Percentiles rank a stretch among this genome's conserved stretches.
These are phyloP conservation scores for Penicillium atrosanguineum DNA, from an alignment of 495 filamentous ascomycete genomes.

Conservation along the genomic window DNA sequence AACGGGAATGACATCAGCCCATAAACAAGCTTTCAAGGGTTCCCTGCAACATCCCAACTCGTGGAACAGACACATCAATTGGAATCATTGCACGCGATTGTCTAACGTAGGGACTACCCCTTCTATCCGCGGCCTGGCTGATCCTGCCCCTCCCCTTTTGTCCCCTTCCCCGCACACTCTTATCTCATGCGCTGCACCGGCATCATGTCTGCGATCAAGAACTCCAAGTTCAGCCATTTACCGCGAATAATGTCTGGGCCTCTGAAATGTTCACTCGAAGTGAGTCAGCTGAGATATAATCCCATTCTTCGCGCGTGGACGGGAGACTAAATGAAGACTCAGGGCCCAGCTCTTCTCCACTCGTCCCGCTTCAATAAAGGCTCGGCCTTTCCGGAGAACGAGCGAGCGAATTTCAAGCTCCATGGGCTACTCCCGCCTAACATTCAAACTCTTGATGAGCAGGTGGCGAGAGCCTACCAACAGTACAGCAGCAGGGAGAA, in stretches of 20 bases:
- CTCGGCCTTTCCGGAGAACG: slow-evolving; percentile 67
- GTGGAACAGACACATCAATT: neutral
- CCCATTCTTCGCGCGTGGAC: neutral
- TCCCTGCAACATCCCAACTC: neutral
- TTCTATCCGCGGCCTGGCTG: neutral
- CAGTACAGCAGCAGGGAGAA: slow-evolving; percentile 63
- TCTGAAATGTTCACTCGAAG: slow-evolving; percentile 47
- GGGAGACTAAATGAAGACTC: neutral
- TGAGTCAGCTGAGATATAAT: neutral
- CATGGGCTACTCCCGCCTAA: slow-evolving; percentile 69
- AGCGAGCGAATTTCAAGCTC: slow-evolving; percentile 67
- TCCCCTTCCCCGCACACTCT: neutral
- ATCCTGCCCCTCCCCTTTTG: neutral
- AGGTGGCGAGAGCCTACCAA: slow-evolving; percentile 73
- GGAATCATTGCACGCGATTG: neutral
- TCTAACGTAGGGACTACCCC: neutral
- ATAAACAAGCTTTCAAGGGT: neutral
- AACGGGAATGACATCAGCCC: neutral
- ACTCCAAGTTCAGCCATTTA: slow-evolving; percentile 53
- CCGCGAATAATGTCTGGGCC: slow-evolving; percentile 63
- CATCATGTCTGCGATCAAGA: slow-evolving; percentile 1
- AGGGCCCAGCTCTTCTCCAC: slow-evolving; percentile 64
- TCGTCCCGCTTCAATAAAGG: slow-evolving; percentile 81
- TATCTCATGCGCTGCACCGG: neutral
- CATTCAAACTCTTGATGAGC: slow-evolving; percentile 77